Conservation (phyloP, 148 eudicot genomes). For the Vaccinium macrocarpon region DNA sequence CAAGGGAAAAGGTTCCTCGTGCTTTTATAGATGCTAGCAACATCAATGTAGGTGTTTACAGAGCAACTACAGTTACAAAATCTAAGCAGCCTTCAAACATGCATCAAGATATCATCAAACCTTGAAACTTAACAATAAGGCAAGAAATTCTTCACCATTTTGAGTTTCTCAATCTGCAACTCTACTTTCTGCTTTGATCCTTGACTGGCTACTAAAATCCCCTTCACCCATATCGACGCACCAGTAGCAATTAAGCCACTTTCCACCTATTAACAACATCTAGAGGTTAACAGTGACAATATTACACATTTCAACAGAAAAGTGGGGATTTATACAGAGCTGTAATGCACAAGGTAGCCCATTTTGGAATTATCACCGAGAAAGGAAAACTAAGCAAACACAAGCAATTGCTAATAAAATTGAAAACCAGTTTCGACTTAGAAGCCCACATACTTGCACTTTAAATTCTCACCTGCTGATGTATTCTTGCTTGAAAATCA, state of each 20-base stretch:
- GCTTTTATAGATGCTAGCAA: background rate
- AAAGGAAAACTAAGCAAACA: background rate
- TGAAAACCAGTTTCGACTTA: background rate
- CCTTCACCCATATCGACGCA: constrained; percentile 82
- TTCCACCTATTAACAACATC: constrained; percentile 58
- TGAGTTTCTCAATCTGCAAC: constrained; percentile 71
- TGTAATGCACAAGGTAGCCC: background rate
- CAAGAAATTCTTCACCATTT: constrained; percentile 43
- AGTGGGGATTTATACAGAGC: background rate
- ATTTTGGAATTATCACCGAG: background rate
- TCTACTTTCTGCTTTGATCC: constrained; percentile 95
- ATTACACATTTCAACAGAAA: background rate
- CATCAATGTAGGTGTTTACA: background rate
- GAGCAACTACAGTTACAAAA: background rate
- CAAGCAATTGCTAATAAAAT: background rate
- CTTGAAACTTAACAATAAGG: background rate
- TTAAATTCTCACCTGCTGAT: background rate
- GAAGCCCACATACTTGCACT: background rate
- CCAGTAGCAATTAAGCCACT: constrained; percentile 74
- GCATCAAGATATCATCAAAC: constrained; percentile 7
- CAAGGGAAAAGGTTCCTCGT: background rate
- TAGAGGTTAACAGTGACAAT: constrained; percentile 6
- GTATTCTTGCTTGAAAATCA: background rate
- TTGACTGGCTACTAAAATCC: constrained; percentile 71
- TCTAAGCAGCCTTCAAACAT: background rate